Evolutionary conservation across 2,329 filamentous ascomycete species (phyloP), one percentile per base, ranked within the genome.

Genomic region (Beauveria sp.): DNA sequence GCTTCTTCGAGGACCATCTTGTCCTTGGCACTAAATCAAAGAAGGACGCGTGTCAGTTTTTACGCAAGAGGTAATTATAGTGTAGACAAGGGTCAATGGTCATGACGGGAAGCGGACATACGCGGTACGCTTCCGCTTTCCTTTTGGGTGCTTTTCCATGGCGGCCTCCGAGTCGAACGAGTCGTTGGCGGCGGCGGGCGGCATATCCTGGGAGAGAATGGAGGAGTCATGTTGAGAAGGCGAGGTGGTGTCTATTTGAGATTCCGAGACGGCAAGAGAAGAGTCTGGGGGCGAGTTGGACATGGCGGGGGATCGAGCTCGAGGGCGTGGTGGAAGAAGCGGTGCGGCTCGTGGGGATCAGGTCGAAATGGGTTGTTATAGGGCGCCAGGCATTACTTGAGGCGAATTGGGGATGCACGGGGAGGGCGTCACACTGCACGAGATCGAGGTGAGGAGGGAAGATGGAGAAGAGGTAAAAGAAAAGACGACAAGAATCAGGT

Each of bases 1-100:
- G 93, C 91, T 42, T 89, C 83, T 75, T 97, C 93, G 63, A 97
- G 86, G 58, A 96, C 84, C 58, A 87, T 84, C 78, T 96, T 93
- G 77, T 98, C 93, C 75, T 93, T 89, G 46, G 90, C 87, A 70
- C 91, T 96, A 65, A 16, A 66, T 12, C 6, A 20, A 52, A 12
- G 4, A 18, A 14, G 5, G 12, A 56, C 56, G 18, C 30, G 55
- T 38, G 65, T 69, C 60, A 66, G 50, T 40, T n/a, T 47, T 30
- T 7, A 16, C 12, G 50, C n/a, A 24, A 54, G 20, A 26, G 5
- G 12, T 38, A 6, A 38, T 38, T 6, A 6, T 16, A 16, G 34
- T 14, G 34, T 38, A 38, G 34, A 38, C 34, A 38, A 38, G 34
- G 34, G 34, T 38, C 34, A 38, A 38, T 38, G 34, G 34, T 40